Percentiles rank a stretch among this genome's conserved stretches.
These are phyloP conservation scores for Phialocephala subalpina DNA, from an alignment of 2,329 filamentous ascomycete genomes.

Conservation along the genomic window DNA sequence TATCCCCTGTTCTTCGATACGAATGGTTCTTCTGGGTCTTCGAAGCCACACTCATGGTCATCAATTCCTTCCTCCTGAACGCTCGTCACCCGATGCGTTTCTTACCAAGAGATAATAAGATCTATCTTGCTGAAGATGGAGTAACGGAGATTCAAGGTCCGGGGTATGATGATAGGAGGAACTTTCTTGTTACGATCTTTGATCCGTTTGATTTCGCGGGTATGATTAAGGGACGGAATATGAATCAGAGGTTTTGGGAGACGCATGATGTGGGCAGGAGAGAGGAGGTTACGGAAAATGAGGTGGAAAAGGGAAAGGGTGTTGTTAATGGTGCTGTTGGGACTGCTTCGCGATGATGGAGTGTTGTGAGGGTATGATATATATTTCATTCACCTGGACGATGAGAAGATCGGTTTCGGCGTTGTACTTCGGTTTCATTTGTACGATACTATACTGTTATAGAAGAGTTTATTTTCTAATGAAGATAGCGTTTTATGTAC, in stretches of 20 bases:
- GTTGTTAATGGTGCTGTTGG: neutral
- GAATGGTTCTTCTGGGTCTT: slow-evolving; percentile 69
- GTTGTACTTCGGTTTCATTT: too few species aligned
- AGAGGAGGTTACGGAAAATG: slow-evolving; percentile 1
- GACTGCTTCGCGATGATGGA: neutral
- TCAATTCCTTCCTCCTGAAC: slow-evolving; percentile 59
- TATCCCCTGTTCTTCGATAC: slow-evolving; percentile 59
- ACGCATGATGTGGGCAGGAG: slow-evolving; percentile 28
- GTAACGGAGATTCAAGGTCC: slow-evolving; percentile 56
- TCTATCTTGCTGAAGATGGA: slow-evolving; percentile 60
- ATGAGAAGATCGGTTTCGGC: too few species aligned
- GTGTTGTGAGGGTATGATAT: neutral
- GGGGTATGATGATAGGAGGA: slow-evolving; percentile 57
- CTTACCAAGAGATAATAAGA: slow-evolving; percentile 55
- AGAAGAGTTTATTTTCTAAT: too few species aligned
- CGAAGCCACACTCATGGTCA: slow-evolving; percentile 60
- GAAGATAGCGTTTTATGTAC: too few species aligned
- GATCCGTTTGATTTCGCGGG: slow-evolving; percentile 43
- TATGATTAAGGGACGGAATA: slow-evolving; percentile 34
- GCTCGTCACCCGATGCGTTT: slow-evolving; percentile 58
- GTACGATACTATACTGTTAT: too few species aligned
- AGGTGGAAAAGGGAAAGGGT: slow-evolving; percentile 9
- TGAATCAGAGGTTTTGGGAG: slow-evolving; percentile 40
- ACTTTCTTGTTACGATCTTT: slow-evolving; percentile 36
- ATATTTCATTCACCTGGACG: too few species aligned